Conservation (phyloP, 441 rosid genomes). For the Corymbia citriodora region DNA sequence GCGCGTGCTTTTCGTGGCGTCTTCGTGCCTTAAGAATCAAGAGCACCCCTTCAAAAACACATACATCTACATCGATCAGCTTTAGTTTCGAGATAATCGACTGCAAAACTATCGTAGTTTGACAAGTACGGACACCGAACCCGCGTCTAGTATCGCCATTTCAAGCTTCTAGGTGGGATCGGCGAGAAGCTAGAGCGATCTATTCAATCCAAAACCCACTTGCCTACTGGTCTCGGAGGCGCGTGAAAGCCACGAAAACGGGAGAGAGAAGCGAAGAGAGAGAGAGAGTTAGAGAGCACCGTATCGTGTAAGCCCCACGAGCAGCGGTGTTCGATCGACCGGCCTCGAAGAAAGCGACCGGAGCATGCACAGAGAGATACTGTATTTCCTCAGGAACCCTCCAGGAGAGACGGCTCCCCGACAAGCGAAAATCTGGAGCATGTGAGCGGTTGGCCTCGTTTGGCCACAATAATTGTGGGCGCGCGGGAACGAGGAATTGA, state of each 20-base stretch:
- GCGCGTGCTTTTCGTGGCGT: neutral
- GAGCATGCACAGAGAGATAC: neutral
- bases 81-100: neutral
- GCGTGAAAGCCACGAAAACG: neutral
- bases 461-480: neutral
- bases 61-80: neutral
- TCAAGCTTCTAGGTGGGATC: neutral
- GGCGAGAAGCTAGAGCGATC: neutral
- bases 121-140: neutral
- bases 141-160: neutral
- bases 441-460: neutral
- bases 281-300: neutral
- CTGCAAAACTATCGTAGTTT: neutral
- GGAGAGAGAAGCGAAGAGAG: neutral
- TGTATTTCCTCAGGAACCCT: neutral
- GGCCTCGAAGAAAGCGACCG: neutral
- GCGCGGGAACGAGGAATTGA: neutral
- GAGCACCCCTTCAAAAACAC: neutral
- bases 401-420: neutral
- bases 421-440: neutral
- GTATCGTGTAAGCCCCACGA: neutral
- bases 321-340: neutral
- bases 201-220: neutral
- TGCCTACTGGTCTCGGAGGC: neutral
- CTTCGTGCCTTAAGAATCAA: neutral